Percentiles rank a stretch among this genome's conserved stretches.
phyloP scores from a whole-genome alignment of 768 basidiomycete genomes.

The Galerina sulciceps region DNA sequence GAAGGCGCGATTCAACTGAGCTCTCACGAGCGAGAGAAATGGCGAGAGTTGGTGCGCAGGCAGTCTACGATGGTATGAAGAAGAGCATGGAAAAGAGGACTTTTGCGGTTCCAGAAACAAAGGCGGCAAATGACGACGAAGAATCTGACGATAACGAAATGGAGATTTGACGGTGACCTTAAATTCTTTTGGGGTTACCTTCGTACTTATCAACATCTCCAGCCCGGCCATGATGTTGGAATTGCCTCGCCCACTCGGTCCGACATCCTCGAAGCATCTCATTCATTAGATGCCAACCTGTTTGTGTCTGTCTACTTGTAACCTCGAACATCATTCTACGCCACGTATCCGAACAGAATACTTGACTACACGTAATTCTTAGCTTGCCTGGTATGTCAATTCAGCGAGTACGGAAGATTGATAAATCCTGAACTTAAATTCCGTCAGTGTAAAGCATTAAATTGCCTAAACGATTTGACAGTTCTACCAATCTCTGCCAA shows the following conservation, averaged over 20 bases:
- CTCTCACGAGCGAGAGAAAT: conserved; percentile 50
- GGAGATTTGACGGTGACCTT: conserved; percentile 37
- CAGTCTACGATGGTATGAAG: conserved; percentile 55
- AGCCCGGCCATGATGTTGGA: not conserved
- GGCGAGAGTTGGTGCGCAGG: conserved; percentile 48
- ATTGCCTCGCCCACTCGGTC: not conserved
- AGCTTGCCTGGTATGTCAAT: too few species aligned
- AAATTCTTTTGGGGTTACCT: not conserved
- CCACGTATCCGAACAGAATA: too few species aligned
- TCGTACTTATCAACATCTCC: not conserved
- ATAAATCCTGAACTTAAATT: too few species aligned
- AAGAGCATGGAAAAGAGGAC: conserved; percentile 32
- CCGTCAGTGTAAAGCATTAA: too few species aligned
- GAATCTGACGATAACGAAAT: conserved; percentile 39
- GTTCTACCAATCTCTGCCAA: too few species aligned
- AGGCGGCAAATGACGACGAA: conserved; percentile 3
- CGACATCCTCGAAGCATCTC: too few species aligned
- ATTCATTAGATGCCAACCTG: too few species aligned
- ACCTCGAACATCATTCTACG: too few species aligned
- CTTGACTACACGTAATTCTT: too few species aligned
- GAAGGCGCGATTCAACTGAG: conserved; percentile 42
- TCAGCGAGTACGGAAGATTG: too few species aligned
- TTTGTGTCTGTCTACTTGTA: too few species aligned
- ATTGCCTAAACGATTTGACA: too few species aligned
- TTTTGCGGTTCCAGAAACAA: not conserved